phyloP scores from a whole-genome alignment of 352 stramenopile genomes.

The Elongisporangium senticosum region DNA sequence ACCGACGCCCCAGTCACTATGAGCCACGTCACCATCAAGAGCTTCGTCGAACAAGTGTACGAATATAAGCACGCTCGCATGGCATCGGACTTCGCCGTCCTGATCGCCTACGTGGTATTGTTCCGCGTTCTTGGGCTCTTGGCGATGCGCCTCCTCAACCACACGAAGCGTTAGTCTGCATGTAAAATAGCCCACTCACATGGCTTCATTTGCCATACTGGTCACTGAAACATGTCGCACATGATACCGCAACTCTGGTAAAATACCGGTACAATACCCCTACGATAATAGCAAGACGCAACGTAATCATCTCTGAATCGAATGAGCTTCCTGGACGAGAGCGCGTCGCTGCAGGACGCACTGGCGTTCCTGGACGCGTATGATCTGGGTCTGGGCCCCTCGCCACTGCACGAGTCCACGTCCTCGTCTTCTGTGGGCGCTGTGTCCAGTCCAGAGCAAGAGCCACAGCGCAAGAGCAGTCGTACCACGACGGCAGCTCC shows the following conservation, averaged over 20 bases:
- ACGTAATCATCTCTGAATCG: too few relatives aligned
- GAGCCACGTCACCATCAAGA: conserved; percentile 14
- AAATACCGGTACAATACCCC: too few relatives aligned
- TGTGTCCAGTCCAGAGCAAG: background rate
- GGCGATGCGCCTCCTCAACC: conserved; percentile 12
- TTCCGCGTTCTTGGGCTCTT: conserved; percentile 11
- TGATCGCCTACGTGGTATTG: conserved; percentile 7
- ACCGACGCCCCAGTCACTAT: conserved; percentile 5
- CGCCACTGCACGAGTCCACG: too few relatives aligned
- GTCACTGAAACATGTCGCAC: too few relatives aligned
- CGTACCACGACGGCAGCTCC: background rate
- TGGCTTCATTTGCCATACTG: too few relatives aligned
- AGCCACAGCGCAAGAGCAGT: background rate
- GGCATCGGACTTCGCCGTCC: conserved; percentile 9
- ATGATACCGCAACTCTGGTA: too few relatives aligned
- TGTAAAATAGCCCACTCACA: too few relatives aligned
- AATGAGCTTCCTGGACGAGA: background rate
- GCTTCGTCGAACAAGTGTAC: conserved; percentile 24
- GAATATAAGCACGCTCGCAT: conserved; percentile 23
- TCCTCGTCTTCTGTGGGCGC: background rate
- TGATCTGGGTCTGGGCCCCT: background rate
- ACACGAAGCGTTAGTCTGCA: background rate
- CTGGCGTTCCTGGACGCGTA: background rate
- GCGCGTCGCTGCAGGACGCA: background rate
- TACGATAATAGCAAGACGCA: too few relatives aligned